Evolutionary conservation across 2,329 filamentous ascomycete species (phyloP).

Genomic region (Epichloe amarillans): DNA sequence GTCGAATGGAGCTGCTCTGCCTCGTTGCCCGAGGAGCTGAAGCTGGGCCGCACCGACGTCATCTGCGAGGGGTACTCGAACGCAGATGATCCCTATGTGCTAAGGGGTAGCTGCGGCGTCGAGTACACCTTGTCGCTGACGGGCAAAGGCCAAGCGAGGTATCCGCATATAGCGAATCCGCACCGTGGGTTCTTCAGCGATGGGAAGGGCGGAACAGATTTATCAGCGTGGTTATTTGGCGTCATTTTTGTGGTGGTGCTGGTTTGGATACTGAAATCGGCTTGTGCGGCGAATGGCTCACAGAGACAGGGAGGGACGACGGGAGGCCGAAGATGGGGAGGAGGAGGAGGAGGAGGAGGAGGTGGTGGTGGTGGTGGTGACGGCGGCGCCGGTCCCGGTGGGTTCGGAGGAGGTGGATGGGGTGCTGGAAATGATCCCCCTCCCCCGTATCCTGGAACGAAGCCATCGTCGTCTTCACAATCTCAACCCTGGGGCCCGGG

Average conservation of each 20-base stretch:
- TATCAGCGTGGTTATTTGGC: conserved; percentile 39
- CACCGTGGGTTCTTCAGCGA: conserved; percentile 22
- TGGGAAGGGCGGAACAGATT: conserved; percentile 18
- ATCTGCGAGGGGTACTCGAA: conserved; percentile 78
- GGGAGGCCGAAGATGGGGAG: conserved; percentile 12
- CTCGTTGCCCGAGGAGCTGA: conserved; percentile 44
- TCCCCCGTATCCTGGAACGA: conserved; percentile 30
- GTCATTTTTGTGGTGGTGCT: conserved; percentile 47
- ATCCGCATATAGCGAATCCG: conserved; percentile 39
- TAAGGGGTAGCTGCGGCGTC: conserved; percentile 85
- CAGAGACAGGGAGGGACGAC: conserved; percentile 13
- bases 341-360: conserved; percentile 23
- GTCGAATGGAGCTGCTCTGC: conserved; percentile 83
- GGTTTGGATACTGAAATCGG: conserved; percentile 48
- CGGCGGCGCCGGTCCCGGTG: neutral
- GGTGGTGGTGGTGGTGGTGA: conserved; percentile 10
- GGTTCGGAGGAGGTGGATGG: conserved; percentile 22
- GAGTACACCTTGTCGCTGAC: conserved; percentile 77
- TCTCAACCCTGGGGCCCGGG: conserved; percentile 51
- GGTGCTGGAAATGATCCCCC: conserved; percentile 37
- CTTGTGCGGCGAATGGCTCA: conserved; percentile 20
- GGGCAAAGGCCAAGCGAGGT: conserved; percentile 57
- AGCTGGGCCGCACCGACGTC: conserved; percentile 76
- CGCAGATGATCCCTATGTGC: conserved; percentile 68
- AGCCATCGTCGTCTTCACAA: conserved; percentile 14